Base-by-base conservation (phyloP, 768 basidiomycete species). In the Boletus tylopilopsis region DNA sequence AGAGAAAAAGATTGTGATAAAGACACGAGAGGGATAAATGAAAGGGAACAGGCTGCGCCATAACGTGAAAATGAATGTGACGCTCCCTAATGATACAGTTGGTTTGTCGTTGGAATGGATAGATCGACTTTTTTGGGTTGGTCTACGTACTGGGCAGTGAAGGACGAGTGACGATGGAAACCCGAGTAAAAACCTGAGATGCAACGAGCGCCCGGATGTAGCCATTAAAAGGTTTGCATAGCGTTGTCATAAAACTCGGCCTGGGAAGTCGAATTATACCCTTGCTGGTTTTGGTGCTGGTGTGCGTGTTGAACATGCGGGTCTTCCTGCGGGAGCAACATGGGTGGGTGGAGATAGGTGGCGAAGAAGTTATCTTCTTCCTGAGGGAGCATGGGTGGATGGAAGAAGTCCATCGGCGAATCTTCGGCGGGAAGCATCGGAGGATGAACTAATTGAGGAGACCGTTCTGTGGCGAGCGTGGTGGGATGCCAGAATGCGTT, bases 401-500 rank as follows among this genome's bases (percentile, higher is more conserved):
- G 85, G 6, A 87, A 71, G 55, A 80, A 89, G 56, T 88, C 85
- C 82, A 87, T 85, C 16, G 81, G 78, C 18, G 79, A 77, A 47
- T 87, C 84, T 29, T 81, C 81, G 5, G 69, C 49, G 0, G 80
- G 79, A 3, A 84, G 72, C 84, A 87, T 84, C 3, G 84, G 83
- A 9, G 87, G 86, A 52, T 89, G 87, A 53, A 83, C 74, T 34
- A 81, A 63, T 18, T 76, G 73, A 2, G 79, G 79, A 4, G 82
- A 82, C 47, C 75, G 70, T 23, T 77, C 77, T 54, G 80, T 78
- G 5, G 79, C 71, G 56, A 85, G 74, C 77, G 85, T 84, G 10
- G 87, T 84, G 3, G 87, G 86, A 66, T 90, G 88, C 86, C 87
- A 89, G 59, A 86, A 84, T 8, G 84, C 54, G 25, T 68, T 78